Evolutionary conservation across 2,329 filamentous ascomycete species (phyloP).

Genomic region (Exophiala calicioides): DNA sequence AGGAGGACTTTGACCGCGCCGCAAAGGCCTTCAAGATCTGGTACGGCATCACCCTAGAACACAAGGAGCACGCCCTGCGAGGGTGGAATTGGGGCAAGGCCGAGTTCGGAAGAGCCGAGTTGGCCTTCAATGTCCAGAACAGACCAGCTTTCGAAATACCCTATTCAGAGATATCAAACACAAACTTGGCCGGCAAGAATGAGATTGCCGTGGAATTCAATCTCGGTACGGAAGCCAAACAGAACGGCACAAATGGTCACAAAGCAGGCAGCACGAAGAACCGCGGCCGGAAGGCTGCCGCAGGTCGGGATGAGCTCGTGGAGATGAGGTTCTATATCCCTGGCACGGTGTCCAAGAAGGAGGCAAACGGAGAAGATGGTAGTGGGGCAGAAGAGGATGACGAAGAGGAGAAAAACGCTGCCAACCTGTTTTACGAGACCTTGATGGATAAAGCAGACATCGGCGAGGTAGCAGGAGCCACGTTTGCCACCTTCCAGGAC

Average conservation of each 20-base stretch:
- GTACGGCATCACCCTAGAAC: constrained; percentile 92
- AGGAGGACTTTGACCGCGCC: constrained; percentile 90
- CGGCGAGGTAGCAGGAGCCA: constrained; percentile 97
- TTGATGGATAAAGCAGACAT: constrained; percentile 99
- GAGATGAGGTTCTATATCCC: constrained; percentile 99
- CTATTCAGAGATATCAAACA: constrained; percentile 96
- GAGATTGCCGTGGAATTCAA: constrained; percentile 96
- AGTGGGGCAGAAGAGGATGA: constrained; percentile 62
- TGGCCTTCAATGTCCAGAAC: constrained; percentile 96
- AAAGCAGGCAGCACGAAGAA: constrained; percentile 69
- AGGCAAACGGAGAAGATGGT: constrained; percentile 65
- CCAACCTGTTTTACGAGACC: constrained; percentile 96
- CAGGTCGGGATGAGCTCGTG: constrained; percentile 86
- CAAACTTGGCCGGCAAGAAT: constrained; percentile 94
- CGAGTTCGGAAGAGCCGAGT: constrained; percentile 91
- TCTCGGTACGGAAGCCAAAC: constrained; percentile 68
- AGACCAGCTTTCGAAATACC: constrained; percentile 94
- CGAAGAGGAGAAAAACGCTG: constrained; percentile 88
- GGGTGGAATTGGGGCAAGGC: constrained; percentile 99
- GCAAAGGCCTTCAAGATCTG: constrained; percentile 95
- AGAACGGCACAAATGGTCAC: constrained; percentile 71
- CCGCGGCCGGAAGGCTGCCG: constrained; percentile 85
- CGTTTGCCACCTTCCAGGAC: constrained; percentile 95
- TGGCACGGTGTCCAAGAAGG: constrained; percentile 73
- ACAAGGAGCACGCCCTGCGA: constrained; percentile 87